phyloP scores from a whole-genome alignment of 371 early-diverging fungal species.

The Mortierella polycephala region DNA sequence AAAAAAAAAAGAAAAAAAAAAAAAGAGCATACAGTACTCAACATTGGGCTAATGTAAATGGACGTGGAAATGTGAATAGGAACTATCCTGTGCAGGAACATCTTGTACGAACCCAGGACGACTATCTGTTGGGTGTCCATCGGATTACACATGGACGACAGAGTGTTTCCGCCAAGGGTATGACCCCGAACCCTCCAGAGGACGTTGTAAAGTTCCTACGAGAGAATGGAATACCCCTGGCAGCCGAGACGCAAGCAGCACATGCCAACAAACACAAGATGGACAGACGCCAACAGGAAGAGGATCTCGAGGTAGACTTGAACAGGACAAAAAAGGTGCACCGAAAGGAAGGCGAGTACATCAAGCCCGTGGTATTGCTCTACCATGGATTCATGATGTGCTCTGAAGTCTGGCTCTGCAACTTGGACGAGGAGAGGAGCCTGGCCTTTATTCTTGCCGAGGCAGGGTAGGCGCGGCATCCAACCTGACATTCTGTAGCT shows the following conservation, averaged over 20 bases:
- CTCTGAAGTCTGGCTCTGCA: constrained; percentile 92
- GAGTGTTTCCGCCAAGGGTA: constrained; percentile 22
- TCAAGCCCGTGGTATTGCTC: constrained; percentile 86
- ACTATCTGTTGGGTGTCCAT: constrained; percentile 89
- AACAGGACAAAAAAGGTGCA: constrained; percentile 6
- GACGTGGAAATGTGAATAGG: constrained; percentile 52
- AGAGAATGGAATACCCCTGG: constrained; percentile 41
- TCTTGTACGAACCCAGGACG: constrained; percentile 87
- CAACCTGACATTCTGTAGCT: background rate
- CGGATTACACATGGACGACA: constrained; percentile 74
- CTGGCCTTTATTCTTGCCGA: constrained; percentile 81
- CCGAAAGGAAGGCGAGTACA: constrained; percentile 33
- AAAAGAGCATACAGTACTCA: background rate
- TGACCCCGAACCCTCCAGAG: constrained; percentile 26
- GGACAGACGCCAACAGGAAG: constrained; percentile 11
- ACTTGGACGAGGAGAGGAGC: constrained; percentile 73
- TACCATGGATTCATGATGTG: constrained; percentile 97
- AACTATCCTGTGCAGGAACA: constrained; percentile 88
- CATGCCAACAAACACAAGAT: constrained; percentile 5
- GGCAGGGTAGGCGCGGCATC: constrained; percentile 61
- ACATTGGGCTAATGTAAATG: background rate
- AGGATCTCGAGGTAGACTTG: constrained; percentile 13
- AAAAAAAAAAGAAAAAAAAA: background rate
- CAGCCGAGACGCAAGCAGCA: constrained; percentile 38
- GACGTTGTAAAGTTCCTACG: constrained; percentile 24